A percentile compares a stretch with the other conserved stretches of the same genome.
Evolutionary conservation across 139 green algal genomes (phyloP).

Genomic region (Microglena sp.): DNA sequence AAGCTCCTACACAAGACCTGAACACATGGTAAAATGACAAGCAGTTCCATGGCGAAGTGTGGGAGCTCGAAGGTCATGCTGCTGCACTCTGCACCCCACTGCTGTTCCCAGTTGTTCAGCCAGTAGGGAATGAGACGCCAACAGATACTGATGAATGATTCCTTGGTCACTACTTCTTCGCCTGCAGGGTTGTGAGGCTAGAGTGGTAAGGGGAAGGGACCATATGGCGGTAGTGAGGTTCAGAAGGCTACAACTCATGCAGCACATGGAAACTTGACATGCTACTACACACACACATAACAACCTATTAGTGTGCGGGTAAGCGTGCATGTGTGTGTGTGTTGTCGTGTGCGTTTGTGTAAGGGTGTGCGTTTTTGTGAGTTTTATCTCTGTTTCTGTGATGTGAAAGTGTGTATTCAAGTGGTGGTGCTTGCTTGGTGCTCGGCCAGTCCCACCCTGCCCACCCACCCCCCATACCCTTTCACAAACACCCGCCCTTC

Average conservation of each 20-base stretch:
- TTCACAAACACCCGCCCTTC: no score
- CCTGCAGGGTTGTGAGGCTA: slow-evolving; percentile 28
- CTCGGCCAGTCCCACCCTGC: no score
- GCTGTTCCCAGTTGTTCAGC: slow-evolving; percentile 81
- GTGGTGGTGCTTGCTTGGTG: no score
- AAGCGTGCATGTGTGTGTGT: not conserved
- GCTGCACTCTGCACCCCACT: slow-evolving; percentile 48
- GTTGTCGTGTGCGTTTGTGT: not conserved
- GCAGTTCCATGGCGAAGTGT: slow-evolving; percentile 78
- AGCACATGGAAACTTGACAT: not conserved
- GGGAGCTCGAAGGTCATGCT: slow-evolving; percentile 75
- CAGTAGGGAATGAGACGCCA: slow-evolving; percentile 82
- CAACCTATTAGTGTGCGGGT: not conserved
- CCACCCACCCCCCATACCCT: no score
- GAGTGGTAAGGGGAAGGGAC: not conserved
- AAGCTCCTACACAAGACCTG: no score
- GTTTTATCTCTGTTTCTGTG: no score
- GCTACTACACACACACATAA: not conserved
- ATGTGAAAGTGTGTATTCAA: no score
- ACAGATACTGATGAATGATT: slow-evolving; percentile 69
- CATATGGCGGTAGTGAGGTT: not conserved
- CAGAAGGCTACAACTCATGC: not conserved
- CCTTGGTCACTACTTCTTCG: slow-evolving; percentile 66
- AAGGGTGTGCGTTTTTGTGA: not conserved
- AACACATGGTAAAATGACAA: slow-evolving; percentile 71